These are phyloP conservation scores for Fragilaria crotonensis DNA, from an alignment of 108 stramenopile genomes.

Conservation along the genomic window DNA sequence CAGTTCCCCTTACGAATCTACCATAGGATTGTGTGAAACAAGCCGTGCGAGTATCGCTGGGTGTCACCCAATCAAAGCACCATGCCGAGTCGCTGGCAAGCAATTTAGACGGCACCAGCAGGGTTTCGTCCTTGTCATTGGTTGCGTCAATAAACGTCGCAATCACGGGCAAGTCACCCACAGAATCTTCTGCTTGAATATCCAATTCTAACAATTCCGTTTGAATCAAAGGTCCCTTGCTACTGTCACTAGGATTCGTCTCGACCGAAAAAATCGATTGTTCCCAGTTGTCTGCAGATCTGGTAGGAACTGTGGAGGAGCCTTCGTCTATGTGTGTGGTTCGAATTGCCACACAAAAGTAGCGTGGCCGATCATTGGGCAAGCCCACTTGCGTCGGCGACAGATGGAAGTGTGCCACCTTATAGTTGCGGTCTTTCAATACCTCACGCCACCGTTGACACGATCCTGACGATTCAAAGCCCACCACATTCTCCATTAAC, in stretches of 20 bases:
- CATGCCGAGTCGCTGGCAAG: constrained; percentile 54
- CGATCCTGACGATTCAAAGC: constrained; percentile 72
- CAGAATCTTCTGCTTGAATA: neutral
- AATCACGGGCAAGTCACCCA: constrained; percentile 19
- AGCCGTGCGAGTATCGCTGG: constrained; percentile 23
- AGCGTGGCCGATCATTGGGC: constrained; percentile 86
- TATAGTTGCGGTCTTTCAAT: constrained; percentile 42
- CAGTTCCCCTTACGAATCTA: constrained; percentile 72
- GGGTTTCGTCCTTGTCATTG: constrained; percentile 5
- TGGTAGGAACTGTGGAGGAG: no score
- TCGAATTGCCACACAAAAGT: constrained; percentile 43
- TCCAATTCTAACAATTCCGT: neutral
- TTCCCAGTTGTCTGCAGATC: no score
- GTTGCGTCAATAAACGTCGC: constrained; percentile 17
- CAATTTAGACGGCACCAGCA: constrained; percentile 48
- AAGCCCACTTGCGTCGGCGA: constrained; percentile 72
- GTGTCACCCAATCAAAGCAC: constrained; percentile 86
- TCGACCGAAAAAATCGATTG: neutral
- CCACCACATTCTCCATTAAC: constrained; percentile 84
- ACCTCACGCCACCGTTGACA: constrained; percentile 41
- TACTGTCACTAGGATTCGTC: neutral
- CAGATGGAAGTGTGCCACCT: constrained; percentile 61
- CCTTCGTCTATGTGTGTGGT: no score
- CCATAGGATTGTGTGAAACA: constrained; percentile 89
- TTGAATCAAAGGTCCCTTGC: neutral